phyloP scores from a whole-genome alignment of 768 basidiomycete genomes.

The Lactifluus subvellereus region DNA sequence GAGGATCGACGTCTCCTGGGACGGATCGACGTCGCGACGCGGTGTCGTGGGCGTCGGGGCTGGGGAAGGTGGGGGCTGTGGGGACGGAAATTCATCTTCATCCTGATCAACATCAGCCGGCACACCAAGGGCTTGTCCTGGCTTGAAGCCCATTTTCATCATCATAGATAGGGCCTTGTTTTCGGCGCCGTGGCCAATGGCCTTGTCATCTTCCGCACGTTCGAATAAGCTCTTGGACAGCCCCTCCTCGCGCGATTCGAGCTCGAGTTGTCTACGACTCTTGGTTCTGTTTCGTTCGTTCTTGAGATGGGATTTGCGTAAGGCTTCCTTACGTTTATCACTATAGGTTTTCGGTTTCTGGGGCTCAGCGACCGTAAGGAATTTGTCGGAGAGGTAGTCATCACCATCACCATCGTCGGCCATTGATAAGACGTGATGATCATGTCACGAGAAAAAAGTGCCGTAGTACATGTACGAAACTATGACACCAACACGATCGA shows the following conservation, averaged over 20 bases:
- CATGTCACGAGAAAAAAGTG: slow-evolving; percentile 14
- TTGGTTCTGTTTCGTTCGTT: slow-evolving; percentile 65
- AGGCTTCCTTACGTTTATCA: slow-evolving; percentile 62
- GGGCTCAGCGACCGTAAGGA: slow-evolving; percentile 43
- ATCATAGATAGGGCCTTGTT: slow-evolving; percentile 86
- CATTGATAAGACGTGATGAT: slow-evolving; percentile 37
- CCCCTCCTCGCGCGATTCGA: slow-evolving; percentile 72
- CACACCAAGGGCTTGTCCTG: slow-evolving; percentile 70
- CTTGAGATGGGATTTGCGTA: slow-evolving; percentile 50
- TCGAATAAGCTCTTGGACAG: slow-evolving; percentile 78
- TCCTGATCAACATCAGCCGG: slow-evolving; percentile 26
- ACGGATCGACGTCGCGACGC: neutral
- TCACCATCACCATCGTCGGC: slow-evolving; percentile 69
- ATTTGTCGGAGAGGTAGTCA: slow-evolving; percentile 87
- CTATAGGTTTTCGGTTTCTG: slow-evolving; percentile 57
- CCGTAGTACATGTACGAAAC: slow-evolving; percentile 16
- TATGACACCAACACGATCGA: slow-evolving; percentile 11
- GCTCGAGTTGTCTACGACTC: slow-evolving; percentile 60
- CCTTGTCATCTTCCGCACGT: slow-evolving; percentile 58
- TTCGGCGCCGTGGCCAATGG: slow-evolving; percentile 40
- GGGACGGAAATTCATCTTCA: neutral
- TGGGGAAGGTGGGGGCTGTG: neutral
- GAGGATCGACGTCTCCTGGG: neutral
- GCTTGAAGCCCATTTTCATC: slow-evolving; percentile 92
- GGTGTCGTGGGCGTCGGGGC: neutral